Conservation (phyloP, 2,329 filamentous ascomycete species). For the Clarireedia homoeocarpa region DNA sequence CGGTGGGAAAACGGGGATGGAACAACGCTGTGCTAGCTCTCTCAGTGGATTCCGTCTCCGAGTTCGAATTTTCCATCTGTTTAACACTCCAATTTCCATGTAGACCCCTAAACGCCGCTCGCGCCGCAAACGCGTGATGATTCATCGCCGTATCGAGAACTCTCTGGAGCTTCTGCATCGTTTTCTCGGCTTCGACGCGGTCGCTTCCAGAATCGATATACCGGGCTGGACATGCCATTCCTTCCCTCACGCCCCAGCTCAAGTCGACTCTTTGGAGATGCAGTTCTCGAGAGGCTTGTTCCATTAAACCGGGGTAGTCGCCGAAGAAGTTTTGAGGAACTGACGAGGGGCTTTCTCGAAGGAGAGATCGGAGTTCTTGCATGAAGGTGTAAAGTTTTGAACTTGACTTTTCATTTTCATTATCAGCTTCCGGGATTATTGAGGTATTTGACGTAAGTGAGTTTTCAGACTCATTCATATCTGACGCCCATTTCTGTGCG, state of each 20-base stretch:
- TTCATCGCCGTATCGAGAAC: background rate
- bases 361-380: background rate
- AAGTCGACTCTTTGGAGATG: background rate
- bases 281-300: background rate
- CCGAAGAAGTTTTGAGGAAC: constrained; percentile 1
- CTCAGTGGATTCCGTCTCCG: background rate
- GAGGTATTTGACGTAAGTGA: no score
- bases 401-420: no score
- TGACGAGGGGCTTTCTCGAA: background rate
- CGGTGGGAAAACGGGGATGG: background rate
- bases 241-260: background rate
- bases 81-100: background rate
- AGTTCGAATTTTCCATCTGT: background rate
- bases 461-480: background rate
- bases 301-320: background rate
- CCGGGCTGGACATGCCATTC: background rate
- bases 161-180: background rate
- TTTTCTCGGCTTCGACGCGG: background rate
- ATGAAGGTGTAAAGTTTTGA: background rate
- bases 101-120: background rate
- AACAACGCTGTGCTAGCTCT: background rate
- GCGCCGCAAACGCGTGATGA: background rate
- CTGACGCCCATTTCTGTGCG: background rate
- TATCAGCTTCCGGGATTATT: no score
- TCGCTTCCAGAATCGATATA: background rate